Evolutionary conservation across 176 grass and related monocot genomes (phyloP), one percentile per base, ranked within the genome.

Genomic region (Musa troglodytarum): DNA sequence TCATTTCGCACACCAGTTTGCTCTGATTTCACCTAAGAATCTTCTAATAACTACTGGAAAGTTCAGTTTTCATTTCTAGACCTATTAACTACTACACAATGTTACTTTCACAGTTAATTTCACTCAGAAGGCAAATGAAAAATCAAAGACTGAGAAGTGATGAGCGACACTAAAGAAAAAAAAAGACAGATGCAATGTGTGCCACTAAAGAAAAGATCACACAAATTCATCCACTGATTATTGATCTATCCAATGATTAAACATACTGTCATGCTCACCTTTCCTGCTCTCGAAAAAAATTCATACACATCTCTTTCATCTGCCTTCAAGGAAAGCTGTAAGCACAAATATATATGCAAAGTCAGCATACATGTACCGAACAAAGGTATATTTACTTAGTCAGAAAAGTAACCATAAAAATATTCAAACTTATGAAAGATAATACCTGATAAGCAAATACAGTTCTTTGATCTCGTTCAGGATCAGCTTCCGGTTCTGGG

Each of bases 261-360:
- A 75, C 81, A 66, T 65, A 59, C 15, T 16, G 6, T 6, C 8
- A 76, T 28, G 24, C 76, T 50, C 53, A 91, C 95, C 88, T 94
- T 99, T 87, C 90, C 95, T 77, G 95, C 95, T 74, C 83, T 99
- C 50, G 90, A 99, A 71, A 99, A 99, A 76, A 99, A 99, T 24
- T 99, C 95, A 34, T 94, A 99, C 19, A 99, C 84, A 53, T 99
- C 95, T 81, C 95, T 91, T 89, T 99, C 95, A 80, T 99, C 95
- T 10, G 95, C 95, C 78, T 87, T 99, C 83, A 99, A 81, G 71
- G 88, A 87, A 66, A 99, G 81, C 95, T 99, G 88, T 0, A 34
- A 72, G 34, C 51, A 77, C 70, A 74, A 56, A 61, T 67, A 64
- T 49, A 81, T 11, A 57, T 17, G 15, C 20, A 28, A 7, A 56